A percentile compares a stretch with the other conserved stretches of the same genome.
These are phyloP conservation scores for Populus hybrid DNA, from an alignment of 441 rosid species.

Conservation along the genomic window DNA sequence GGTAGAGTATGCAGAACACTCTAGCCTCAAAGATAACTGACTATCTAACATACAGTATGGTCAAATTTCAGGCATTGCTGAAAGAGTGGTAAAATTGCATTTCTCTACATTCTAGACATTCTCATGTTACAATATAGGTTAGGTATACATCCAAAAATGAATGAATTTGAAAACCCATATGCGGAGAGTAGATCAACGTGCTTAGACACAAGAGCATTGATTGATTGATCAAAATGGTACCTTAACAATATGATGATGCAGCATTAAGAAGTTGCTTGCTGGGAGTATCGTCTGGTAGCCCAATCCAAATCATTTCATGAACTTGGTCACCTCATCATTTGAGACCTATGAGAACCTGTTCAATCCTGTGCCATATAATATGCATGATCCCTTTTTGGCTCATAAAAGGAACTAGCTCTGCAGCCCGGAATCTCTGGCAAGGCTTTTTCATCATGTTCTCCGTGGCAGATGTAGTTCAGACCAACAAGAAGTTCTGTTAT, in stretches of 20 bases:
- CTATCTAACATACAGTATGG: not conserved
- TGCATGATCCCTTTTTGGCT: constrained; percentile 11
- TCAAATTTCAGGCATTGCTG: not conserved
- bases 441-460: constrained; percentile 22
- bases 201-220: not conserved
- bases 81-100: not conserved
- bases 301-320: not conserved
- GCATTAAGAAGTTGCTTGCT: not conserved
- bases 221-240: constrained; percentile 2
- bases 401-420: constrained; percentile 6
- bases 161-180: constrained; percentile 17
- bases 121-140: not conserved
- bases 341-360: not conserved
- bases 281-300: not conserved
- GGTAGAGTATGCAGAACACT: not conserved
- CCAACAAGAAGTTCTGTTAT: constrained; percentile 60
- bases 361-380: not conserved
- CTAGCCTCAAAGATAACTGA: not conserved
- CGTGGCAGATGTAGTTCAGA: constrained; percentile 43
- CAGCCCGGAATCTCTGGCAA: constrained; percentile 5
- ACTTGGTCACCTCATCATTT: not conserved
- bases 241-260: not conserved
- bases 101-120: not conserved
- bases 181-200: constrained; percentile 5
- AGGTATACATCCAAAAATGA: constrained; percentile 14